Evolutionary conservation across 805 yeast genomes (phyloP).

Genomic region (Zygoascus bituminiphila): DNA sequence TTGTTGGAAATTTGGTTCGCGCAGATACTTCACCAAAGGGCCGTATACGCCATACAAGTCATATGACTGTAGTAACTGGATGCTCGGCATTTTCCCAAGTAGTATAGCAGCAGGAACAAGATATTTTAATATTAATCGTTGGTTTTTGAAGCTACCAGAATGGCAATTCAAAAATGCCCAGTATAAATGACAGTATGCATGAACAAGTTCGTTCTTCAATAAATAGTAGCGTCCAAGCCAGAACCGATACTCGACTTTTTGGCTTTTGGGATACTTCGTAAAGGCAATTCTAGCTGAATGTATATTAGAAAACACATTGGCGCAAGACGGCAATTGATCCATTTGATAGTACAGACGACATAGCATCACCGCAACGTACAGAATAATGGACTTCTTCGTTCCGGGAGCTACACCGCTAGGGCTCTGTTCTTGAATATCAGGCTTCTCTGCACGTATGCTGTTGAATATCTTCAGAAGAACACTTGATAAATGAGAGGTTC

Average conservation of each 20-base stretch:
- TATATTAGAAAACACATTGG: constrained; percentile 49
- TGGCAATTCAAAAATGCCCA: constrained; percentile 44
- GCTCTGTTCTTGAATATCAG: neutral
- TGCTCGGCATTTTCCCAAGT: constrained; percentile 46
- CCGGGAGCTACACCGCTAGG: constrained; percentile 4
- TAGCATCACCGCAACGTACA: constrained; percentile 45
- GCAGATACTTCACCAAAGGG: constrained; percentile 32
- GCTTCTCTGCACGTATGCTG: constrained; percentile 43
- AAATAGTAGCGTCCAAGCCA: constrained; percentile 50
- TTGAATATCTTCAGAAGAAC: constrained; percentile 52
- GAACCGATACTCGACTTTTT: constrained; percentile 49
- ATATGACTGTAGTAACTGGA: constrained; percentile 21
- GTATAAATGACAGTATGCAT: constrained; percentile 45
- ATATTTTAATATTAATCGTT: constrained; percentile 37
- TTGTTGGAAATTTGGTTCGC: constrained; percentile 36
- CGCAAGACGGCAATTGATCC: constrained; percentile 28
- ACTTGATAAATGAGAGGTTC: constrained; percentile 41
- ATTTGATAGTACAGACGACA: constrained; percentile 47
- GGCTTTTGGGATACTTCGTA: constrained; percentile 35
- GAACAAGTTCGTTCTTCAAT: constrained; percentile 42
- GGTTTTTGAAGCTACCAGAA: constrained; percentile 26
- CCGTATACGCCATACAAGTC: constrained; percentile 32
- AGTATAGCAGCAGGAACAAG: constrained; percentile 46
- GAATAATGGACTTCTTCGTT: constrained; percentile 41
- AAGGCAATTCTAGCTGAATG: constrained; percentile 40